Conservation (phyloP, 2,329 filamentous ascomycete species). For the Ascochyta lentis region DNA sequence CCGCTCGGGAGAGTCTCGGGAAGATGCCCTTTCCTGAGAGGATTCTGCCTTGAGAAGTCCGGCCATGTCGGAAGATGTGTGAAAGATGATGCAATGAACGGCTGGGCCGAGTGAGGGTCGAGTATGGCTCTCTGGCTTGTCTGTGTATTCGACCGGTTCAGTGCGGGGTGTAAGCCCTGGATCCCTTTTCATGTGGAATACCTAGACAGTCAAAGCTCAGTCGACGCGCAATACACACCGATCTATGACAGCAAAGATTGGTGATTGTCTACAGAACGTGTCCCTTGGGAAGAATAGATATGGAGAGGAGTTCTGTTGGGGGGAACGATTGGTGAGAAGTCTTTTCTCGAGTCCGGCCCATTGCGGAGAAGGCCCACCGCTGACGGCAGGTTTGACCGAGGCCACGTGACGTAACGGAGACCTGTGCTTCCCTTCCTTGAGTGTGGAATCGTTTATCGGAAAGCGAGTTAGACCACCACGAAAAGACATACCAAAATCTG, state of each 20-base stretch:
- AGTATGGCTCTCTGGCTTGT: conserved; percentile 1
- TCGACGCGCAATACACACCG: conserved; percentile 18
- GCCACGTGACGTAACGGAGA: conserved; percentile 3
- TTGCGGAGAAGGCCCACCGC: conserved; percentile 5
- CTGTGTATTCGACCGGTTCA: not conserved
- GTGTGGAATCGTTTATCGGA: too few relatives aligned
- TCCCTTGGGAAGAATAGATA: not conserved
- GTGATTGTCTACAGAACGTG: conserved; percentile 1
- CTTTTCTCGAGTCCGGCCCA: conserved; percentile 11
- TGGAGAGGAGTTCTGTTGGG: not conserved
- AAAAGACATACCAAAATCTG: too few relatives aligned
- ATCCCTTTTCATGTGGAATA: not conserved
- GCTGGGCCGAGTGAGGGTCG: not conserved
- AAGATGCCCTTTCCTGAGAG: conserved; percentile 28
- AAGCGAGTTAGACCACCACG: too few relatives aligned
- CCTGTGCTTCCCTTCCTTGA: too few relatives aligned
- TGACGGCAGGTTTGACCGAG: conserved; percentile 9
- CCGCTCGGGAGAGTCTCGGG: conserved; percentile 45
- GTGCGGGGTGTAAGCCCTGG: not conserved
- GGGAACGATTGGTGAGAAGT: conserved; percentile 7
- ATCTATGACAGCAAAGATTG: conserved; percentile 5
- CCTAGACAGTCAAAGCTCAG: conserved; percentile 14
- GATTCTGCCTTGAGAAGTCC: conserved; percentile 29
- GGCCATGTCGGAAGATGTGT: conserved; percentile 23
- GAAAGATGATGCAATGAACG: not conserved